These are phyloP conservation scores for Ophiostoma perfectum DNA, from an alignment of 2,329 filamentous ascomycete species.

Conservation along the genomic window DNA sequence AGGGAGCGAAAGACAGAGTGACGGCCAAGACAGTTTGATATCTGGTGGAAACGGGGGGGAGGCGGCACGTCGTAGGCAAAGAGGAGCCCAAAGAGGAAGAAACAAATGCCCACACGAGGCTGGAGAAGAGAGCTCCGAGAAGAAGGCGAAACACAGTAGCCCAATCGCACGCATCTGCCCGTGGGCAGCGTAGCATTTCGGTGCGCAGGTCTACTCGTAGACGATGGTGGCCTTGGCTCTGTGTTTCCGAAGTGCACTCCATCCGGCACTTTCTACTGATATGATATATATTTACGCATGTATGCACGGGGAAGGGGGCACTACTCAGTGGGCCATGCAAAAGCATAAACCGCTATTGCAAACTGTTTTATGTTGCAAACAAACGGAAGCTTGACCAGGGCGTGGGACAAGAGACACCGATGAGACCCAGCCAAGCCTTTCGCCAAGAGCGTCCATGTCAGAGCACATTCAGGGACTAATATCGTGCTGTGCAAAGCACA, in stretches of 20 bases:
- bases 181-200: background rate
- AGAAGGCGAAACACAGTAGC: background rate
- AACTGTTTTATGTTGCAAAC: constrained; percentile 8
- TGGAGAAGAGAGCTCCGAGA: background rate
- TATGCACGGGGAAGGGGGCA: background rate
- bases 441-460: constrained; percentile 19
- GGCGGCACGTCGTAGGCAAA: background rate
- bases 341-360: background rate
- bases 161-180: background rate
- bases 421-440: constrained; percentile 24
- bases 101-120: constrained; percentile 3
- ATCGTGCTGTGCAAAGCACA: too few species aligned
- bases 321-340: too few species aligned
- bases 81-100: background rate
- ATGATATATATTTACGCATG: background rate
- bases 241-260: background rate
- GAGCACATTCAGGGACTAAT: background rate
- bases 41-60: background rate
- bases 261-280: too few species aligned
- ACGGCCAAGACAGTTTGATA: background rate
- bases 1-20: background rate
- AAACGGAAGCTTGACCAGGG: background rate
- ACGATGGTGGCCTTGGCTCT: background rate
- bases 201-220: background rate
- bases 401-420: constrained; percentile 15